These are phyloP conservation scores for Chrysoporthe deuterocubensis DNA, from an alignment of 2,329 filamentous ascomycete species.

Conservation along the genomic window DNA sequence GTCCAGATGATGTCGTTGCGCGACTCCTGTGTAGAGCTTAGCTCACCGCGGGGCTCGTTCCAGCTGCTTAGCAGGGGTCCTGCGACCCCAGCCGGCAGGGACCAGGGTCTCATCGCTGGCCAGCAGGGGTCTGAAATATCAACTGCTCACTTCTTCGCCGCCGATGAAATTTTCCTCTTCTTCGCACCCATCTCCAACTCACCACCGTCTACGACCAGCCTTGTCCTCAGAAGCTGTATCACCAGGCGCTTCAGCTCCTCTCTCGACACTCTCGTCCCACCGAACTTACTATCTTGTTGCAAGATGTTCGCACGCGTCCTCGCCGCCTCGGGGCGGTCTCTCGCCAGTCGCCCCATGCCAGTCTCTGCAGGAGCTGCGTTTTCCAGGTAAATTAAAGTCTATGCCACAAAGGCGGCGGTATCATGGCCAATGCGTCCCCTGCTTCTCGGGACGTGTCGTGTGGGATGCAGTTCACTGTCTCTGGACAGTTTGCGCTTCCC, in stretches of 20 bases:
- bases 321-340: constrained; percentile 8
- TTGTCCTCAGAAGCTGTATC: not conserved
- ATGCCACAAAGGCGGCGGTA: not conserved
- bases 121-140: constrained; percentile 10
- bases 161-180: constrained; percentile 15
- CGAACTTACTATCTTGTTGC: not conserved
- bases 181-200: not conserved
- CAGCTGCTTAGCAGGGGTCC: not conserved
- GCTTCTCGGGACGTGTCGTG: not conserved
- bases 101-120: constrained; percentile 6
- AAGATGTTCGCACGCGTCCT: constrained; percentile 16
- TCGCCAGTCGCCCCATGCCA: constrained; percentile 3
- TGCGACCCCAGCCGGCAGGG: not conserved
- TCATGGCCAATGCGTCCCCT: not conserved
- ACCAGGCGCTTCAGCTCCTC: not conserved
- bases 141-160: not conserved
- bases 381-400: constrained; percentile 14
- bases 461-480: not conserved
- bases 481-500: not conserved
- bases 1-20: not conserved
- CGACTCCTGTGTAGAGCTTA: not conserved
- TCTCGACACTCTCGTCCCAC: not conserved
- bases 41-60: not conserved
- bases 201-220: not conserved
- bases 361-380: constrained; percentile 11